Evolutionary conservation across 495 filamentous ascomycete species (phyloP).

Genomic region (Cercophora sp.): DNA sequence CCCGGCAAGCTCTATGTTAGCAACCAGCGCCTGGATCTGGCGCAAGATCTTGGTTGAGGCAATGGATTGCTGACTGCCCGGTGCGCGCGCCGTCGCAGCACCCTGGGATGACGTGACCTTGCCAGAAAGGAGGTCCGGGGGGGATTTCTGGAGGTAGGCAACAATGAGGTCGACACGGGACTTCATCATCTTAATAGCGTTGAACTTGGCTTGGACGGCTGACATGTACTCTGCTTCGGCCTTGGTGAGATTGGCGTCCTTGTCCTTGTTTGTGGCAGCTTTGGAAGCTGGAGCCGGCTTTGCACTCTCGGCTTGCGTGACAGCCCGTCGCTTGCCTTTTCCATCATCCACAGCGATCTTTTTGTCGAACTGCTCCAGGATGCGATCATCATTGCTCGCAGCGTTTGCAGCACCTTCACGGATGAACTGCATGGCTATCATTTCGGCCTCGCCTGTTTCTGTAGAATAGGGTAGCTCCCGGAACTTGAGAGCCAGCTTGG

Average conservation of each 20-base stretch:
- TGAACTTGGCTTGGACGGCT: slow-evolving; percentile 75
- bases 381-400: slow-evolving; percentile 44
- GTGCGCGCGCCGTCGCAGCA: slow-evolving; percentile 35
- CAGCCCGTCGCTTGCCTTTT: slow-evolving; percentile 47
- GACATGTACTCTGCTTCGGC: slow-evolving; percentile 74
- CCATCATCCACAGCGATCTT: slow-evolving; percentile 37
- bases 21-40: slow-evolving; percentile 61
- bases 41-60: slow-evolving; percentile 62
- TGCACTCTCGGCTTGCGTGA: slow-evolving; percentile 24
- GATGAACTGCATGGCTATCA: slow-evolving; percentile 92
- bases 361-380: slow-evolving; percentile 28
- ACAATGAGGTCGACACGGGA: slow-evolving; percentile 77
- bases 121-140: slow-evolving; percentile 54
- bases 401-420: slow-evolving; percentile 79
- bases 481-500: slow-evolving; percentile 62
- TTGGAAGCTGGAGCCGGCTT: too few relatives aligned
- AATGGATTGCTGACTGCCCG: slow-evolving; percentile 39
- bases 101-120: slow-evolving; percentile 32
- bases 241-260: slow-evolving; percentile 55
- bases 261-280: slow-evolving; percentile 13
- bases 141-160: slow-evolving; percentile 71
- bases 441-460: slow-evolving; percentile 93
- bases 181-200: slow-evolving; percentile 88
- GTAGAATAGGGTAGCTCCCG: slow-evolving; percentile 79
- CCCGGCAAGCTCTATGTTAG: slow-evolving; percentile 58